Percentiles rank a stretch among this genome's conserved stretches.
These are phyloP conservation scores for Colletotrichum sp. DNA, from an alignment of 2,329 filamentous ascomycete species.

Conservation along the genomic window DNA sequence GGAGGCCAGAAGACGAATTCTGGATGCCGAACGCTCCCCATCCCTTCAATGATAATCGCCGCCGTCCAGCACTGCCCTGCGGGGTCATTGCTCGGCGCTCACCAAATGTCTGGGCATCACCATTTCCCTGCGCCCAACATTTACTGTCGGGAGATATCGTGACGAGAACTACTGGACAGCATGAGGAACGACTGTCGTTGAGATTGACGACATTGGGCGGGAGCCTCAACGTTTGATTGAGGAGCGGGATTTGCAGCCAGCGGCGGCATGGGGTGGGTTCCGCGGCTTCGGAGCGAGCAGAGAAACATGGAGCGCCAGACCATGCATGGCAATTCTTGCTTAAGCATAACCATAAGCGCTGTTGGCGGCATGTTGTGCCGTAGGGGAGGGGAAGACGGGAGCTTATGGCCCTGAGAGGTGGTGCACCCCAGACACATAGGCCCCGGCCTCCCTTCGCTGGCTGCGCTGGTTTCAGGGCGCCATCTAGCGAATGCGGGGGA, in stretches of 20 bases:
- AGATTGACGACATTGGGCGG: conserved; percentile 3
- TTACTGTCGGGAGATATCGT: not conserved
- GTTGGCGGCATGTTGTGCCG: not conserved
- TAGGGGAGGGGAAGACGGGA: not conserved
- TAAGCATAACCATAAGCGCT: not conserved
- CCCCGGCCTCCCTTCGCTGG: not conserved
- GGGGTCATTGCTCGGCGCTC: conserved; percentile 15
- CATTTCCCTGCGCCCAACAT: not conserved
- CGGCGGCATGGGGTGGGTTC: not conserved
- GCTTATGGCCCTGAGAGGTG: not conserved
- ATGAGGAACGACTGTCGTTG: conserved; percentile 5
- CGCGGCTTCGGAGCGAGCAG: not conserved
- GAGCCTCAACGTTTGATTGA: conserved; percentile 15
- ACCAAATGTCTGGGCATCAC: conserved; percentile 8
- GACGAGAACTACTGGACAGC: not conserved
- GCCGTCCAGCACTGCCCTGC: conserved; percentile 18
- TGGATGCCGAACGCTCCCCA: conserved; percentile 9
- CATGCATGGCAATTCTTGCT: not conserved
- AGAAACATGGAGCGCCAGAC: not conserved
- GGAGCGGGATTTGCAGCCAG: not conserved
- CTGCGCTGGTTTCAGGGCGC: not conserved
- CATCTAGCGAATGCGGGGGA: not conserved
- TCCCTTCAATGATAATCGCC: conserved; percentile 1
- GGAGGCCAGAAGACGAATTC: conserved; percentile 12
- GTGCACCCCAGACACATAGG: not conserved